Evolutionary conservation across 176 grass and related monocot genomes (phyloP), one percentile per base, ranked within the genome.

Genomic region (Zoysia pacifica): DNA sequence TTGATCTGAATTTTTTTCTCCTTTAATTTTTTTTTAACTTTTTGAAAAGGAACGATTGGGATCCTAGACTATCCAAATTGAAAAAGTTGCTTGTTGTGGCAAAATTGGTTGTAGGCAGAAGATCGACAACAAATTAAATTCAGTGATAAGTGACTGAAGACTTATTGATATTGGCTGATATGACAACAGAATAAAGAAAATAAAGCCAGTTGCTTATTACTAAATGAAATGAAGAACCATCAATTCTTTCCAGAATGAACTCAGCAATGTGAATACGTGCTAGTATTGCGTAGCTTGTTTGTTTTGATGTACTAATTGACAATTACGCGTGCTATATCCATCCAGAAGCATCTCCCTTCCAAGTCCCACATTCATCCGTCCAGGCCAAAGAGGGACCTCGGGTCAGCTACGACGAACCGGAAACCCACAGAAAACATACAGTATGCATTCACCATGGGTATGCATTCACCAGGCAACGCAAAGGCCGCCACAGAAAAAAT

Each of bases 341-440:
- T 16, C 56, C n/a, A 62, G 13, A 54, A 54, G 4, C 19, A 7
- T 60, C 56, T 19, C 45, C 8, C 56, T 58, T 19, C n/a, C 53
- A n/a, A n/a, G 53, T 62, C 20, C 58, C 20, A 7, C 45, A 47
- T 47, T 47, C 1, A 47, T 47, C 45, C 45, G 2, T 28, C 8
- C 59, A 36, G 19, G 15, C 59, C 9, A 62, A 36, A 35, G 59
- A 35, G 9, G 9, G 59, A 20, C 20, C 20, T 62, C 28, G 28
- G 28, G 28, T 28, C 36, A 15, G 11, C 11, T 18, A 48, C 48
- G 37, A 28, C 28, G 28, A 28, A 28, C 28, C 28, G 28, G 64
- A 79, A 79, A 79, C 51, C 16, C 65, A 56, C 7, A 58, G 65
- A 69, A 56, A 79, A 79, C 65, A 79, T 56, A 79, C 67, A 28